Evolutionary conservation across 2,329 filamentous ascomycete genomes (phyloP).

Genomic region (Myriosclerotinia curreyana): DNA sequence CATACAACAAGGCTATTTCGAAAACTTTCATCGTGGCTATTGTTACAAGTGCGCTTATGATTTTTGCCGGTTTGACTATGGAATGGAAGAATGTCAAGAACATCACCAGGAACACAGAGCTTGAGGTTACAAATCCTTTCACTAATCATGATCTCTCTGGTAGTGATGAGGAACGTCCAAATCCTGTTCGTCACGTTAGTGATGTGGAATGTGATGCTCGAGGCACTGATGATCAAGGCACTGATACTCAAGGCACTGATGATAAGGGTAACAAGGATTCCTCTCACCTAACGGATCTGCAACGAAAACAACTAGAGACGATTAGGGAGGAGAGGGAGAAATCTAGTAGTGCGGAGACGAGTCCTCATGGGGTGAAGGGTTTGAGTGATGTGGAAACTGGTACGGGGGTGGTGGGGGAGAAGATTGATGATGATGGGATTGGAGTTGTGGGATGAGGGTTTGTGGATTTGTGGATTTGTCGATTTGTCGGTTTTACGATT

Average conservation of each 20-base stretch:
- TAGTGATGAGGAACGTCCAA: neutral
- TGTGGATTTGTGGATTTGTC: neutral
- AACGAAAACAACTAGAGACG: neutral
- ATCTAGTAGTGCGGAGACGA: neutral
- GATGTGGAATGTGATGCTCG: neutral
- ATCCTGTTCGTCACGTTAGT: neutral
- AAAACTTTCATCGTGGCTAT: slow-evolving; percentile 54
- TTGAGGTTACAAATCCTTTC: neutral
- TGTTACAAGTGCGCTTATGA: slow-evolving; percentile 49
- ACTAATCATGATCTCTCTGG: slow-evolving; percentile 1
- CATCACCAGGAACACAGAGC: slow-evolving; percentile 35
- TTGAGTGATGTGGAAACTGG: neutral
- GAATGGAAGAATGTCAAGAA: slow-evolving; percentile 58
- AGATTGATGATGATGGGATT: neutral
- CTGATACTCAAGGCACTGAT: neutral
- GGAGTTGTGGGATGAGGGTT: neutral
- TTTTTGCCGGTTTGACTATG: slow-evolving; percentile 48
- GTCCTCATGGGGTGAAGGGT: neutral
- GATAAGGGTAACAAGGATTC: neutral
- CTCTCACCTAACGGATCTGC: neutral
- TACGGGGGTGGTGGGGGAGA: neutral
- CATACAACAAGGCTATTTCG: slow-evolving; percentile 54
- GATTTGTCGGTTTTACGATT: neutral
- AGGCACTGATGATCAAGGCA: too few species aligned
- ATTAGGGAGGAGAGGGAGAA: slow-evolving; percentile 17